A percentile compares a stretch with the other conserved stretches of the same genome.
phyloP scores from a whole-genome alignment of 805 yeast genomes.

The Pichia membranifaciens region DNA sequence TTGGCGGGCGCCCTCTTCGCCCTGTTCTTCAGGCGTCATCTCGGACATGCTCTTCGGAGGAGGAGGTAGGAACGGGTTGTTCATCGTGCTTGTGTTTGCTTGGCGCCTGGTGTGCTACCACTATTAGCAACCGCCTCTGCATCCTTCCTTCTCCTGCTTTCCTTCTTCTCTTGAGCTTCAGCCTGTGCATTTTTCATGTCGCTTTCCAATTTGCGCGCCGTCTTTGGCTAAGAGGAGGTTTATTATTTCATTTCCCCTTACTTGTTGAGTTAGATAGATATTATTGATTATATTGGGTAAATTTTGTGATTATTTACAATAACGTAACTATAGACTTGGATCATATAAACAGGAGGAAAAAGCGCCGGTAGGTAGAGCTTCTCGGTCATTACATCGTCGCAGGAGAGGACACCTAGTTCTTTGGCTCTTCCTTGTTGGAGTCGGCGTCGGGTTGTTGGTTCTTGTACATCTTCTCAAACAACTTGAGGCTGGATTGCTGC shows the following conservation, averaged over 20 bases:
- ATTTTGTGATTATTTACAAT: background rate
- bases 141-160: no score
- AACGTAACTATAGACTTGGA: background rate
- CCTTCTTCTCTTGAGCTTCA: no score
- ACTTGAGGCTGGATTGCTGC: constrained; percentile 68
- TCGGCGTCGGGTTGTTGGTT: constrained; percentile 24
- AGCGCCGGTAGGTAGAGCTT: no score
- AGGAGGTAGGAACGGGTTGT: constrained; percentile 34
- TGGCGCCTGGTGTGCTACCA: no score
- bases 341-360: constrained; percentile 3
- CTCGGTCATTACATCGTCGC: no score
- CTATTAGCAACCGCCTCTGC: no score
- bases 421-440: constrained; percentile 16
- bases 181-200: background rate
- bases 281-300: background rate
- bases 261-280: no score
- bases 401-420: constrained; percentile 2
- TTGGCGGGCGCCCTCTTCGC: constrained; percentile 78
- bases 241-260: no score
- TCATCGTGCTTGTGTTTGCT: constrained; percentile 18
- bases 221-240: no score
- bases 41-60: constrained; percentile 51
- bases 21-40: constrained; percentile 89
- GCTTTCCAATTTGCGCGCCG: no score
- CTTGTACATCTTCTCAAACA: constrained; percentile 64